Base-by-base conservation (phyloP, 495 filamentous ascomycete species). In the Xylaria bambusicola region DNA sequence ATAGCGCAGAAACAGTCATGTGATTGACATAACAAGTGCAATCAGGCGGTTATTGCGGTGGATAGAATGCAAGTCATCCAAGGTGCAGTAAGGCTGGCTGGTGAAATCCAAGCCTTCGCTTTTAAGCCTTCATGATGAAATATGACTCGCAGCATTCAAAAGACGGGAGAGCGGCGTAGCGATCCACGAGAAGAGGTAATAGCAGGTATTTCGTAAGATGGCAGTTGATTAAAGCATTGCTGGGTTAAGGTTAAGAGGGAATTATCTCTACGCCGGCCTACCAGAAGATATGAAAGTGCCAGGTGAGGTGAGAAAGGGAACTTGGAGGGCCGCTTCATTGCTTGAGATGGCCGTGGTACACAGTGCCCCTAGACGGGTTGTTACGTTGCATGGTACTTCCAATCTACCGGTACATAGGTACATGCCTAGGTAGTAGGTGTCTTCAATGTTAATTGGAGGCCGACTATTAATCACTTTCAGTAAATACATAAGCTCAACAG, bases 11-110 rank as follows among this genome's bases (percentile, higher is more conserved):
- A 17, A 12, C 10, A 17, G 36, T 51, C 36, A 42, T 41, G 56
- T 51, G 56, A 50, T 58, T n/a, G 15, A n/a, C 21, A 41, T 33
- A 31, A 29, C 13, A 56, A 44, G 44, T 48, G 48, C 15, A 15
- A 13, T 27, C 31, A 27, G 15, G 45, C n/a, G 15, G 21, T n/a
- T 49, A 27, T 18, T 17, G 36, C 21, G 20, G 26, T 10, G 23
- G 46, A 35, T 33, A 24, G 17, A 42, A 51, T 51, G 26, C 36
- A 44, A 31, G 35, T 26, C 21, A 35, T 50, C 23, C 46, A 18
- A 44, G 38, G 44, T 21, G 18, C 36, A 35, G 46, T 31, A 27
- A 51, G n/a, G 13, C 36, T n/a, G 46, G 18, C 24, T 24, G 40
- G 26, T 35, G 27, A 51, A 21, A 33, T 33, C 7, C 23, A 8